These are phyloP conservation scores for Botryotinia globosa DNA, from an alignment of 2,329 filamentous ascomycete species.

Conservation along the genomic window DNA sequence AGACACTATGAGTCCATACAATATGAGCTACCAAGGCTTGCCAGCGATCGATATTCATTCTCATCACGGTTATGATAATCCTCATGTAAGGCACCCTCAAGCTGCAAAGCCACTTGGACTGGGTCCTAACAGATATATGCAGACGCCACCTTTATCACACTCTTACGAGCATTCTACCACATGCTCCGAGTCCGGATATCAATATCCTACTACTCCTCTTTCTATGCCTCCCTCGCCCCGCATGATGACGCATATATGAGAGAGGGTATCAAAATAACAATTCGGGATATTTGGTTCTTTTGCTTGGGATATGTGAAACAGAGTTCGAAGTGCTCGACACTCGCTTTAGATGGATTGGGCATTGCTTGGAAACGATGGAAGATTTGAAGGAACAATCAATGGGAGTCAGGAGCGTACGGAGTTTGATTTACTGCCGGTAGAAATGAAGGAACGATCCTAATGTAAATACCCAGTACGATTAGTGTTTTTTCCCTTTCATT, in stretches of 20 bases:
- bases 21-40: slow-evolving; percentile 65
- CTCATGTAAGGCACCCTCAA: slow-evolving; percentile 66
- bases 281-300: slow-evolving; percentile 21
- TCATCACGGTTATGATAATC: slow-evolving; percentile 62
- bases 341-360: slow-evolving; percentile 31
- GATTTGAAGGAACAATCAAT: slow-evolving; percentile 29
- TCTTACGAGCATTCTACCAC: slow-evolving; percentile 66
- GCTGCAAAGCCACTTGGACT: slow-evolving; percentile 19
- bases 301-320: slow-evolving; percentile 24
- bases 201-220: slow-evolving; percentile 67
- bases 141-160: slow-evolving; percentile 77
- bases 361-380: slow-evolving; percentile 25
- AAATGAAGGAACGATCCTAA: slow-evolving; percentile 19
- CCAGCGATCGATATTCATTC: slow-evolving; percentile 60
- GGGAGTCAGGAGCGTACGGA: slow-evolving; percentile 30
- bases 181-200: slow-evolving; percentile 58
- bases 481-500: slow-evolving; percentile 15
- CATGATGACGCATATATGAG: slow-evolving; percentile 42
- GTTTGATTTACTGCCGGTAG: slow-evolving; percentile 21
- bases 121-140: slow-evolving; percentile 31
- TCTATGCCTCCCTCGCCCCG: slow-evolving; percentile 71
- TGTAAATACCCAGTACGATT: slow-evolving; percentile 34
- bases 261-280: slow-evolving; percentile 15
- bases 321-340: slow-evolving; percentile 40
- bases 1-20: slow-evolving; percentile 56